Base-by-base conservation (phyloP, 345 rosid species). In the Clarkia xantiana region DNA sequence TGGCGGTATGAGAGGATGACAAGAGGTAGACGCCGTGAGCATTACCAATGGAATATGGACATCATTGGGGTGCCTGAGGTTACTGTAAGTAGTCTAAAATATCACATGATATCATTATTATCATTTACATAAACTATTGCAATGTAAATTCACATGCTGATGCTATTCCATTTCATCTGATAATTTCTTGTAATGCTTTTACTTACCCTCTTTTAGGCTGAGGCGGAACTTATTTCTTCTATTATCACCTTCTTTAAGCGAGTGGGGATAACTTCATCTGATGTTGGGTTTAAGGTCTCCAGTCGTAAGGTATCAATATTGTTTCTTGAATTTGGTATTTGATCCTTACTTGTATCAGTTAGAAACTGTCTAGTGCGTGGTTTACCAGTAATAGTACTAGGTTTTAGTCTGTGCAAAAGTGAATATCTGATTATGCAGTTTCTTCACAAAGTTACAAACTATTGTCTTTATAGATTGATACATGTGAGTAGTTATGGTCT, bases 31-130 rank as follows among this genome's bases (percentile, higher is more conserved):
- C 86, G 93, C 15, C 93, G 96, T 18, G 94, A 90, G 70, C 98
- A 90, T 73, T 90, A 90, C 60, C 98, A 90, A 53, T 81, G 98
- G 98, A 86, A 90, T 67, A 90, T 90, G 98, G 98, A 90, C 73
- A 79, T 86, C n/a, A 76, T 83, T 42, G 98, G 94, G 58, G 83
- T 82, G 17, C 84, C 96, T 57, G 79, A 80, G 68, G 93, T 90
- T 40, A 75, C 77, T 0, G 96, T 90, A 60, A 67, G 80, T 62
- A 42, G 44, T 67, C 45, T 41, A 49, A 19, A 36, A 20, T 38
- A 13, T 40, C 23, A 10, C 18, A 23, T 42, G 44, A 16, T 56
- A 2, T 36, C 7, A 29, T 29, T 29, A 2, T 2, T 22, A 22
- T 22, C 25, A 22, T 22, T 22, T 29, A 29, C 36, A 29, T 29